phyloP scores from a whole-genome alignment of 768 basidiomycete genomes.

The Hypsizygus marmoreus region DNA sequence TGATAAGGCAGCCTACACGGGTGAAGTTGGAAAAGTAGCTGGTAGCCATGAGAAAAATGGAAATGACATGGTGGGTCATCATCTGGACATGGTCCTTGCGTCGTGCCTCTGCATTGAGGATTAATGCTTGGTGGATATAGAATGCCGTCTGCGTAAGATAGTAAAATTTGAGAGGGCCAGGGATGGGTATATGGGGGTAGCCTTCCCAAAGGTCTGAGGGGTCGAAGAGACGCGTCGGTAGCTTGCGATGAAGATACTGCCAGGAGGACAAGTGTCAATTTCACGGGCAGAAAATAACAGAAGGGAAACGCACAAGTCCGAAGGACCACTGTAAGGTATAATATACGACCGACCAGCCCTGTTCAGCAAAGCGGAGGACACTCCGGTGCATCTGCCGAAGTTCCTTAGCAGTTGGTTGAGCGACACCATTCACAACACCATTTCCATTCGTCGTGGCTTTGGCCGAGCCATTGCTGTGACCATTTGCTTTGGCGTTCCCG shows the following conservation, averaged over 20 bases:
- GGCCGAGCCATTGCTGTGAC: conserved; percentile 25
- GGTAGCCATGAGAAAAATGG: conserved; percentile 69
- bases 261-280: conserved; percentile 11
- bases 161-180: conserved; percentile 86
- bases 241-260: conserved; percentile 78
- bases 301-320: conserved; percentile 72
- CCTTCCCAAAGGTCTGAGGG: conserved; percentile 71
- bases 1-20: conserved; percentile 85
- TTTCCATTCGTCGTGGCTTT: conserved; percentile 38
- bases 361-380: conserved; percentile 90
- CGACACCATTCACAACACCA: conserved; percentile 19
- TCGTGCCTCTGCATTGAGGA: conserved; percentile 89
- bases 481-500: conserved; percentile 30
- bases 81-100: conserved; percentile 95
- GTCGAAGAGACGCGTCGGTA: conserved; percentile 67
- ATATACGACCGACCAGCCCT: conserved; percentile 89
- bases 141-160: conserved; percentile 86
- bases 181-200: conserved; percentile 82
- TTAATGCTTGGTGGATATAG: conserved; percentile 89
- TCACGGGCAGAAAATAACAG: conserved; percentile 1
- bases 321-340: conserved; percentile 73
- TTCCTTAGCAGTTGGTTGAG: conserved; percentile 40
- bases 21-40: conserved; percentile 88
- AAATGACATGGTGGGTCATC: conserved; percentile 95
- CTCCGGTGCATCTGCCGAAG: conserved; percentile 65